Conservation (phyloP, 441 rosid genomes). For the Melastoma candidum region DNA sequence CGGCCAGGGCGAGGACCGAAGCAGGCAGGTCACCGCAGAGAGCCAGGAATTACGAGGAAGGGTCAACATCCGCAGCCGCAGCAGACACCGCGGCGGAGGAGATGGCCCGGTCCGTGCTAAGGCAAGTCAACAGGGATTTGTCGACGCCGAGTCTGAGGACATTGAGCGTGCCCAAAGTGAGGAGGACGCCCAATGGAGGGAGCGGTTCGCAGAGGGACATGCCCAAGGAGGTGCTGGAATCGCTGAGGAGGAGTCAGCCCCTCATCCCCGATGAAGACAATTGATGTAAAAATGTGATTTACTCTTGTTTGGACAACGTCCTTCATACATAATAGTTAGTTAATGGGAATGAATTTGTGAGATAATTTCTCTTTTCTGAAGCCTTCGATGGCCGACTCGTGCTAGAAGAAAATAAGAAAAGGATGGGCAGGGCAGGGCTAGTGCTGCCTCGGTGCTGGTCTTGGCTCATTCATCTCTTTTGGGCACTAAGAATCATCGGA, state of each 20-base stretch:
- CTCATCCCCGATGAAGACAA: constrained; percentile 65
- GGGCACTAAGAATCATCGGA: too few species aligned
- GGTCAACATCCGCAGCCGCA: constrained; percentile 39
- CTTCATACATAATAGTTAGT: too few species aligned
- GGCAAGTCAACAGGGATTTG: constrained; percentile 57
- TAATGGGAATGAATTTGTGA: too few species aligned
- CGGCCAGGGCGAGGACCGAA: constrained; percentile 47
- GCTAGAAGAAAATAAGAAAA: too few species aligned
- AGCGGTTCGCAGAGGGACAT: constrained; percentile 25
- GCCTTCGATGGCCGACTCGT: too few species aligned
- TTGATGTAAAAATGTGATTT: constrained; percentile 12
- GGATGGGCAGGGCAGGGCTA: too few species aligned
- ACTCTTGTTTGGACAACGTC: too few species aligned
- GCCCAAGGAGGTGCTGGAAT: constrained; percentile 59
- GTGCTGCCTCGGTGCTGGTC: too few species aligned
- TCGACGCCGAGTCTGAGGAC: constrained; percentile 63
- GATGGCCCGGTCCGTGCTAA: constrained; percentile 57
- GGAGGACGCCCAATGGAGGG: constrained; percentile 27
- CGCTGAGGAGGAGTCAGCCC: constrained; percentile 61
- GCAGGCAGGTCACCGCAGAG: constrained; percentile 37
- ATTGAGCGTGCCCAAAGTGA: constrained; percentile 64
- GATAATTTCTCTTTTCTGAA: too few species aligned
- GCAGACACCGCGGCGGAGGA: constrained; percentile 62
- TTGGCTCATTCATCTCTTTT: too few species aligned
- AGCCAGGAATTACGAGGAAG: constrained; percentile 21